These are phyloP conservation scores for Asterophora lycoperdoides DNA, from an alignment of 768 basidiomycete species.

Conservation along the genomic window DNA sequence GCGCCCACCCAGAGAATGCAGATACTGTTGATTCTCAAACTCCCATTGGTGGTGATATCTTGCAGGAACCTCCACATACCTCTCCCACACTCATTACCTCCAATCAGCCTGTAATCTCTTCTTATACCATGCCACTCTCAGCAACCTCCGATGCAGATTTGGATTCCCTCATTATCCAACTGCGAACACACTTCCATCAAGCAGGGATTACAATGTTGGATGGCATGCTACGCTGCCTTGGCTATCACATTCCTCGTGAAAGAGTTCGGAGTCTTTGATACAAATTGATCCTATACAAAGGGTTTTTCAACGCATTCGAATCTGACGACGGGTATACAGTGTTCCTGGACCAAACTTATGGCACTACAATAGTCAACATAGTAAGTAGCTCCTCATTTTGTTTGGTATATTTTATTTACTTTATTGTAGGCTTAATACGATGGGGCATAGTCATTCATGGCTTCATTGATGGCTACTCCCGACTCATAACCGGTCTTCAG, in stretches of 20 bases:
- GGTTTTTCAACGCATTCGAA: slow-evolving; percentile 15
- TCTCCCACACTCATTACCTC: too few species aligned
- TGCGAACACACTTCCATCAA: neutral
- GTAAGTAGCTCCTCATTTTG: slow-evolving; percentile 18
- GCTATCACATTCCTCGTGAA: slow-evolving; percentile 9
- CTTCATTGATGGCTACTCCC: slow-evolving; percentile 30
- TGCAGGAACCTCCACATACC: too few species aligned
- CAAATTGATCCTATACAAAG: slow-evolving; percentile 15
- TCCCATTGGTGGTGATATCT: too few species aligned
- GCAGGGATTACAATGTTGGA: slow-evolving; percentile 22
- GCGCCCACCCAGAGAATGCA: neutral
- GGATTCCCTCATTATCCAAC: neutral
- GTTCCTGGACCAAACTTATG: slow-evolving; percentile 30
- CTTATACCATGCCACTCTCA: neutral
- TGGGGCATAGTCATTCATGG: slow-evolving; percentile 31
- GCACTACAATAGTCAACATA: slow-evolving; percentile 36
- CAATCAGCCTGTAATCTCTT: too few species aligned
- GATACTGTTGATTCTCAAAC: neutral
- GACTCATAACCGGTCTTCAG: slow-evolving; percentile 20
- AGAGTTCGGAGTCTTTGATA: slow-evolving; percentile 13
- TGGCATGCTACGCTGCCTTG: slow-evolving; percentile 17
- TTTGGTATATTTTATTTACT: neutral
- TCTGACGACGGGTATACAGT: slow-evolving; percentile 19
- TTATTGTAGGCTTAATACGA: slow-evolving; percentile 16
- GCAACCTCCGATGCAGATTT: neutral